Evolutionary conservation across 805 yeast genomes (phyloP).

Genomic region (Starmera quercuum): DNA sequence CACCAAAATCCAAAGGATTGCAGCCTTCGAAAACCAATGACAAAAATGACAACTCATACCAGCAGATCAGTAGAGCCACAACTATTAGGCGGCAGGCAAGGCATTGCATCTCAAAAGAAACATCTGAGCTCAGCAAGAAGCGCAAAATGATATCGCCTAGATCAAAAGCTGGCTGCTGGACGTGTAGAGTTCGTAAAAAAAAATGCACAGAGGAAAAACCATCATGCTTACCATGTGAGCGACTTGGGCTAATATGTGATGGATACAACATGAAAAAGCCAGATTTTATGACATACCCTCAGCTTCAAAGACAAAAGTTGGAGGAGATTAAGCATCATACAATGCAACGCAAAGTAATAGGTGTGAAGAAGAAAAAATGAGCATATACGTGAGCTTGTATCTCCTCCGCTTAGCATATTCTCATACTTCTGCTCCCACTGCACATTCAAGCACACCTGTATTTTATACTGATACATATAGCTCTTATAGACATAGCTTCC

Average conservation of each 20-base stretch:
- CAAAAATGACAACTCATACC: too few relatives aligned
- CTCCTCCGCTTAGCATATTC: not conserved
- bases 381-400: not conserved
- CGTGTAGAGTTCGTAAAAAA: constrained; percentile 66
- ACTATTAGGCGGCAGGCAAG: too few relatives aligned
- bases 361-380: constrained; percentile 20
- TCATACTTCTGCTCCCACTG: too few relatives aligned
- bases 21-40: not conserved
- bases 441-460: too few relatives aligned
- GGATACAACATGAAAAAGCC: constrained; percentile 47
- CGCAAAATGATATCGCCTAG: constrained; percentile 22
- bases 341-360: constrained; percentile 31
- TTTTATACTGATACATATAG: too few relatives aligned
- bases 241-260: constrained; percentile 52
- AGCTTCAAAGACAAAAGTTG: constrained; percentile 35
- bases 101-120: too few relatives aligned
- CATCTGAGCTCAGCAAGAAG: not conserved
- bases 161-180: constrained; percentile 69
- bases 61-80: too few relatives aligned
- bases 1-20: not conserved
- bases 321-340: constrained; percentile 42
- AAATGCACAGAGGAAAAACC: constrained; percentile 66
- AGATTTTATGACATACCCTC: constrained; percentile 39
- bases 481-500: too few relatives aligned
- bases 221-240: constrained; percentile 46